Percentiles rank a stretch among this genome's conserved stretches.
Evolutionary conservation across 2,329 filamentous ascomycete species (phyloP).

Genomic region (Sporothrix variecibatus): DNA sequence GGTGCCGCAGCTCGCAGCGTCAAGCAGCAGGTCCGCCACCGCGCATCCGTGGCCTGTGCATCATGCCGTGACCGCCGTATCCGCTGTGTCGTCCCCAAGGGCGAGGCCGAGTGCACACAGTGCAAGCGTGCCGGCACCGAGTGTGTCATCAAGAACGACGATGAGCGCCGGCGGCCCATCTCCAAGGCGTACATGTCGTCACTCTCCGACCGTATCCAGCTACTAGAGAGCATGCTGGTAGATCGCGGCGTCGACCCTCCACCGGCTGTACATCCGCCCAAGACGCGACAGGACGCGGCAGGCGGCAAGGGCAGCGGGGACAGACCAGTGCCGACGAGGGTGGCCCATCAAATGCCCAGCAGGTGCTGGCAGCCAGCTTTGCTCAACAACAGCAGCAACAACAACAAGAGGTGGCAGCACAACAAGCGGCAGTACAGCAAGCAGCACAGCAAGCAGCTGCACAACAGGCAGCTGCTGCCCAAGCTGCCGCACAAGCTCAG

Average conservation of each 20-base stretch:
- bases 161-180: constrained; percentile 58
- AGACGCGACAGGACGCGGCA: constrained; percentile 46
- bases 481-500: not conserved
- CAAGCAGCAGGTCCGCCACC: constrained; percentile 43
- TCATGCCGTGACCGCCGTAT: constrained; percentile 52
- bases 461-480: not conserved
- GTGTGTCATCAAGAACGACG: constrained; percentile 60
- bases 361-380: constrained; percentile 2
- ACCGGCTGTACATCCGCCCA: constrained; percentile 55
- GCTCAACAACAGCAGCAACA: constrained; percentile 6
- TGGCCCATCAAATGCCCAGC: not conserved
- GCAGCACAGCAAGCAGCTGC: not conserved
- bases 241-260: constrained; percentile 53
- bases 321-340: not conserved
- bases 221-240: constrained; percentile 54
- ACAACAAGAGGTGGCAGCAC: not conserved
- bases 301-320: not conserved
- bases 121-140: constrained; percentile 53
- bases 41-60: constrained; percentile 58
- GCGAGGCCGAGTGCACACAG: constrained; percentile 53
- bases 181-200: constrained; percentile 61
- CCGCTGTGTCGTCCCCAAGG: constrained; percentile 56
- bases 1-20: constrained; percentile 29
- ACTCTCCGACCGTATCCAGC: constrained; percentile 54
- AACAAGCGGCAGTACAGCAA: not conserved